Conservation (phyloP, 2,329 filamentous ascomycete species). For the Seiridium cupressi region DNA sequence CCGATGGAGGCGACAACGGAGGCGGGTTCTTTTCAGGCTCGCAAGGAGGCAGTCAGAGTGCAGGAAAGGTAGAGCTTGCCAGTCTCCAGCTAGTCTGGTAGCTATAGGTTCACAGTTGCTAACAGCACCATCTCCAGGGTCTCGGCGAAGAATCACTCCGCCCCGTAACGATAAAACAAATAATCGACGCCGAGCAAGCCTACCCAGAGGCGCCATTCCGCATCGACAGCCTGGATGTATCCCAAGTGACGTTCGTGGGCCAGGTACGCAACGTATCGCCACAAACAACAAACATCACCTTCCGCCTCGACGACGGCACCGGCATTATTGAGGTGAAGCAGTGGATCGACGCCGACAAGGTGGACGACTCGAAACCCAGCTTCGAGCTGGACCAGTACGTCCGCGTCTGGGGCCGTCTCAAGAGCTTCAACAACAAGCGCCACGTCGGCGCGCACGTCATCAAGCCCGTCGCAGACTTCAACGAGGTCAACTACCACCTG, state of each 20-base stretch:
- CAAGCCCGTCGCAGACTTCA: slow-evolving; percentile 76
- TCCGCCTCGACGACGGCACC: slow-evolving; percentile 93
- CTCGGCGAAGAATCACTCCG: slow-evolving; percentile 84
- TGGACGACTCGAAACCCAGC: slow-evolving; percentile 48
- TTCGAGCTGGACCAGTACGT: slow-evolving; percentile 77
- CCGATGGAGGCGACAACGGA: slow-evolving; percentile 52
- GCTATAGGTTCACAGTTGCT: too few relatives aligned
- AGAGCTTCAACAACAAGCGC: slow-evolving; percentile 79
- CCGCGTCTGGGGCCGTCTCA: slow-evolving; percentile 81
- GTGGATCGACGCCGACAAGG: slow-evolving; percentile 70
- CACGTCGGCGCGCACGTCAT: slow-evolving; percentile 80
- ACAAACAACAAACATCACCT: slow-evolving; percentile 90
- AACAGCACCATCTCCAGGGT: slow-evolving; percentile 33
- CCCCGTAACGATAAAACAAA: slow-evolving; percentile 93
- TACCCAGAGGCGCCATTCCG: slow-evolving; percentile 74
- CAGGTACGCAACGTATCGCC: slow-evolving; percentile 84
- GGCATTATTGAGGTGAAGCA: slow-evolving; percentile 88
- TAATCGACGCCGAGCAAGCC: slow-evolving; percentile 76
- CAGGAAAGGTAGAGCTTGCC: slow-evolving; percentile 20
- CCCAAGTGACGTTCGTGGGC: slow-evolving; percentile 80
- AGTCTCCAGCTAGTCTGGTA: too few relatives aligned
- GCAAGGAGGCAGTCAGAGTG: slow-evolving; percentile 55
- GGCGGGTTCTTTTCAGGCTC: slow-evolving; percentile 60
- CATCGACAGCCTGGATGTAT: slow-evolving; percentile 74
- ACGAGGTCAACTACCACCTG: slow-evolving; percentile 91